Evolutionary conservation across 352 stramenopile species (phyloP).

Genomic region (Albugo laibachii): DNA sequence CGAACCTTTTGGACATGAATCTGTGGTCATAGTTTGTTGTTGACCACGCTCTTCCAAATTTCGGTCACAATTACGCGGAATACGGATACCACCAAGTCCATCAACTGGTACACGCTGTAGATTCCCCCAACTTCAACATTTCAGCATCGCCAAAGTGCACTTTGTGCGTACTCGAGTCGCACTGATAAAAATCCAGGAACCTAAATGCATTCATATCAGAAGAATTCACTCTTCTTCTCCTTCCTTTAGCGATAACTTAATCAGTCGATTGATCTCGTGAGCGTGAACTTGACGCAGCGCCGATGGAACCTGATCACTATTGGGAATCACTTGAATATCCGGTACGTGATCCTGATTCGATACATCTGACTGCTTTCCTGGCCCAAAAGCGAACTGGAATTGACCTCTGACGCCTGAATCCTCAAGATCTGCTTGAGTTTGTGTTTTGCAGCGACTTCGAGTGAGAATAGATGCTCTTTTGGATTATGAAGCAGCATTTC

Average conservation of each 20-base stretch:
- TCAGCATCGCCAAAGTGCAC: slow-evolving; percentile 78
- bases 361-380: slow-evolving; percentile 5
- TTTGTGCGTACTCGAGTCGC: slow-evolving; percentile 86
- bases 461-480: slow-evolving; percentile 60
- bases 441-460: slow-evolving; percentile 73
- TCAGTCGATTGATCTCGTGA: slow-evolving; percentile 77
- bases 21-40: slow-evolving; percentile 14
- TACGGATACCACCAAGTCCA: slow-evolving; percentile 44
- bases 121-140: slow-evolving; percentile 78
- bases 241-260: slow-evolving; percentile 36
- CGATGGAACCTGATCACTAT: slow-evolving; percentile 48
- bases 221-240: neutral
- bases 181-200: slow-evolving; percentile 89
- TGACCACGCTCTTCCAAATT: slow-evolving; percentile 21
- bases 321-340: slow-evolving; percentile 67
- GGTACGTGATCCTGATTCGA: slow-evolving; percentile 21
- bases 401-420: slow-evolving; percentile 19
- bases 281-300: slow-evolving; percentile 68
- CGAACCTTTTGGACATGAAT: slow-evolving; percentile 68
- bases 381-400: slow-evolving; percentile 8
- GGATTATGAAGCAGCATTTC: slow-evolving; percentile 71
- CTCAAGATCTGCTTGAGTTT: slow-evolving; percentile 36
- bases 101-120: slow-evolving; percentile 38
- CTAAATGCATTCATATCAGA: slow-evolving; percentile 1
- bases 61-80: slow-evolving; percentile 73